Conservation (phyloP, 345 rosid genomes). For the Cardamine resedifolia region DNA sequence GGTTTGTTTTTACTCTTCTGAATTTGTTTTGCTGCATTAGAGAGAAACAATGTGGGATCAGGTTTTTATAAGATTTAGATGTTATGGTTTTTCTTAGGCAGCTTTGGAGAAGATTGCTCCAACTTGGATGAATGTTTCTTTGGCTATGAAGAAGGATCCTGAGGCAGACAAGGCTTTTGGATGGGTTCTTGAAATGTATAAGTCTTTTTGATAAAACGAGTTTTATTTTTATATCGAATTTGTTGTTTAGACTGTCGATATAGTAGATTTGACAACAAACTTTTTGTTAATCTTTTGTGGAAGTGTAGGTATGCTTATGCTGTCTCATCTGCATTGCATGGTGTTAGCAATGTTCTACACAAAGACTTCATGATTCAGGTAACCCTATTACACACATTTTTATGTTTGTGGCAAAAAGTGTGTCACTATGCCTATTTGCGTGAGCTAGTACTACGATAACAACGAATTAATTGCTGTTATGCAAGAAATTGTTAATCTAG, state of each 20-base stretch:
- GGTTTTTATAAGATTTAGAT: neutral
- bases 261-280: neutral
- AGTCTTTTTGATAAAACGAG: neutral
- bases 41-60: constrained; percentile 2
- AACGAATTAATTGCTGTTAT: neutral
- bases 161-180: constrained; percentile 95
- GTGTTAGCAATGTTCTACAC: constrained; percentile 74
- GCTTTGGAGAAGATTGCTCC: constrained; percentile 92
- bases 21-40: constrained; percentile 1
- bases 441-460: neutral
- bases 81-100: constrained; percentile 44
- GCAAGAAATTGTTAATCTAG: neutral
- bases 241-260: neutral
- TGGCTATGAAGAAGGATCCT: constrained; percentile 99
- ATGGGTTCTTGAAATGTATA: constrained; percentile 99
- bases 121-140: constrained; percentile 96
- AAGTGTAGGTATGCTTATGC: constrained; percentile 92
- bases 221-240: neutral
- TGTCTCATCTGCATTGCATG: constrained; percentile 89
- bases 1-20: constrained; percentile 40
- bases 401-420: neutral
- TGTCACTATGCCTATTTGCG: neutral
- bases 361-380: constrained; percentile 99
- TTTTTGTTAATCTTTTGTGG: constrained; percentile 19
- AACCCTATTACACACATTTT: neutral